These are phyloP conservation scores for Tardiomyces blankii DNA, from an alignment of 1,139 yeast genomes.

Conservation along the genomic window DNA sequence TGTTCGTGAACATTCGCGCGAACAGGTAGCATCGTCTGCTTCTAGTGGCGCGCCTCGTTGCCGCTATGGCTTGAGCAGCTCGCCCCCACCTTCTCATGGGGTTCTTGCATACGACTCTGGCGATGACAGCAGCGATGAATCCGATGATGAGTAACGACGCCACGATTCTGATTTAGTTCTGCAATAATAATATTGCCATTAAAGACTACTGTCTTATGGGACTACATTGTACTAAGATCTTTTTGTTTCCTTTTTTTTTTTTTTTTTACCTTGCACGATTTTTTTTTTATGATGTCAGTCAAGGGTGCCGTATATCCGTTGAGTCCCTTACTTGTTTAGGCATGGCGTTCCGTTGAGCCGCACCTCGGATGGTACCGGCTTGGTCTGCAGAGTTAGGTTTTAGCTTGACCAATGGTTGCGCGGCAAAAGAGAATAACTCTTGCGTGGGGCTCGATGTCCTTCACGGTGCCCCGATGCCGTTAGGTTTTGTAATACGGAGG, in stretches of 20 bases:
- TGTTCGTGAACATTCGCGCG: neutral
- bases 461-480: too few relatives aligned
- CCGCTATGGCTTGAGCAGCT: slow-evolving; percentile 2
- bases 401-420: too few relatives aligned
- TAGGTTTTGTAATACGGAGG: too few relatives aligned
- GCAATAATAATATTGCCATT: neutral
- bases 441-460: too few relatives aligned
- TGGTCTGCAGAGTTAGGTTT: too few relatives aligned
- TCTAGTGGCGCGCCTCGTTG: slow-evolving; percentile 1
- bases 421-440: too few relatives aligned
- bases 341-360: neutral
- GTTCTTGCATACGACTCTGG: slow-evolving; percentile 1
- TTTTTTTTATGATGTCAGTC: too few relatives aligned
- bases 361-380: too few relatives aligned
- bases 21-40: neutral
- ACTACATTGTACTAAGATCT: too few relatives aligned
- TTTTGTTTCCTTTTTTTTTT: too few relatives aligned
- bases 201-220: neutral
- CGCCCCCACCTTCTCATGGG: slow-evolving; percentile 1
- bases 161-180: neutral
- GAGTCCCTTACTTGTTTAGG: slow-evolving; percentile 1
- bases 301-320: slow-evolving; percentile 1
- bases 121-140: slow-evolving; percentile 1
- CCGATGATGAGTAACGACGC: slow-evolving; percentile 2
- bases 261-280: too few relatives aligned